Percentiles rank a stretch among this genome's conserved stretches.
Conservation (phyloP, 768 basidiomycete genomes). For the Tylopilus vinaceipallidus region DNA sequence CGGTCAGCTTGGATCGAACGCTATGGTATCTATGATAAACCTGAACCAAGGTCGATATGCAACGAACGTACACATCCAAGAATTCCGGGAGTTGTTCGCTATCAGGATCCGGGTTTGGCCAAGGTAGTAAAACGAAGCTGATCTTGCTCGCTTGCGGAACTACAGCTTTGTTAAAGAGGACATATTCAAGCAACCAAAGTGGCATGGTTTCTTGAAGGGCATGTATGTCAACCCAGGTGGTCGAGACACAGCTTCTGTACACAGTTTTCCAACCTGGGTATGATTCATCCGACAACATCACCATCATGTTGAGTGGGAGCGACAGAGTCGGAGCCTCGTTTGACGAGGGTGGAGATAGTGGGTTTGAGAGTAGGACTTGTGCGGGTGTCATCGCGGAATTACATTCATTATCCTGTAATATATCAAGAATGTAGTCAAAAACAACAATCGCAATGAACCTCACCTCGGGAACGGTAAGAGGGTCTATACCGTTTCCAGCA, state of each 20-base stretch:
- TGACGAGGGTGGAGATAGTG: conserved; percentile 64
- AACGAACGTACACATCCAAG: conserved; percentile 70
- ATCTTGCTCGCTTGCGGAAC: conserved; percentile 64
- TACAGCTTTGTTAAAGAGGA: conserved; percentile 65
- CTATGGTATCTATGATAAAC: conserved; percentile 31
- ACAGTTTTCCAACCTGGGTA: conserved; percentile 70
- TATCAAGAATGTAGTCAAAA: neutral
- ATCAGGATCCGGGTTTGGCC: conserved; percentile 54
- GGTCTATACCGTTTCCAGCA: conserved; percentile 15
- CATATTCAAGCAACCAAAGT: conserved; percentile 84
- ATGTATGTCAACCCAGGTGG: conserved; percentile 50
- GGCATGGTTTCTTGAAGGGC: conserved; percentile 78
- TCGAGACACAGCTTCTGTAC: conserved; percentile 70
- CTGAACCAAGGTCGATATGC: neutral
- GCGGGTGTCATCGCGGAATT: conserved; percentile 45
- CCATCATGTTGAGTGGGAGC: conserved; percentile 56
- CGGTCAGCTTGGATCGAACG: conserved; percentile 82
- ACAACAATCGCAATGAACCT: neutral
- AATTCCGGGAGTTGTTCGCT: conserved; percentile 72
- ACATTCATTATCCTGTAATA: conserved; percentile 24
- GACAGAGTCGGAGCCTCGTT: conserved; percentile 68
- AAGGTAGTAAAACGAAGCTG: conserved; percentile 87
- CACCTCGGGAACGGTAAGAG: conserved; percentile 25
- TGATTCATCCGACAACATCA: conserved; percentile 83
- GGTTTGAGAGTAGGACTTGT: conserved; percentile 53